Evolutionary conservation across 2,329 filamentous ascomycete genomes (phyloP), one percentile per base, ranked within the genome.

Genomic region (Microsporum ferrugineum): DNA sequence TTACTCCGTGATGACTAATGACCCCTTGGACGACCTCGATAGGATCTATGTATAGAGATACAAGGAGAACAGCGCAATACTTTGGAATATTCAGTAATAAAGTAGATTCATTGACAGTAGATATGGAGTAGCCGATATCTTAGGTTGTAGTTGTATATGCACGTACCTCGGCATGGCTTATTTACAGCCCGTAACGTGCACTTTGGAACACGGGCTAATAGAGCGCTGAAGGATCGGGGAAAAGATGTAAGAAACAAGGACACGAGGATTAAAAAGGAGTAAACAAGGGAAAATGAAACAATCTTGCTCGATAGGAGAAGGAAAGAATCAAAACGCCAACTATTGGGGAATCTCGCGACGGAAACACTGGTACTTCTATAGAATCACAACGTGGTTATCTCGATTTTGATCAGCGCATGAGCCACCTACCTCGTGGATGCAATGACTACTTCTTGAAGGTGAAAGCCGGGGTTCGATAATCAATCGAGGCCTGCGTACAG

Each of bases 401-500:
- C 39, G 23, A 29, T 23, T 33, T 51, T 8, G 14, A 23, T 47
- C 3, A 47, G 4, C 12, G 12, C 3, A 47, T 23, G 8, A 47
- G 23, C 43, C 43, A 47, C 43, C 14, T 47, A 47, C 43, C 14
- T 47, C 43, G 38, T 17, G n/a, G n/a, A 17, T 12, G 39, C n/a
- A 14, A 17, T 43, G 39, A 17, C 12, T 51, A 12, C 17, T 10
- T 29, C 23, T 38, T 23, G 33, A n/a, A 5, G 14, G 12, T 14
- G 3, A 34, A 31, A 2, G 5, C 5, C 29, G 14, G n/a, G 49
- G 5, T 53, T 34, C 12, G 51, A 7, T 6, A 5, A 23, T 62
- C 75, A 84, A 65, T 85, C 80, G 47, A 83, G 76, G 60, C 81
- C 82, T 61, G 88, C 91, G 70, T 95, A 95, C 66, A 97, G 72